A percentile compares a stretch with the other conserved stretches of the same genome.
Evolutionary conservation across 2,329 filamentous ascomycete species (phyloP).

Genomic region (Pyricularia sp.): DNA sequence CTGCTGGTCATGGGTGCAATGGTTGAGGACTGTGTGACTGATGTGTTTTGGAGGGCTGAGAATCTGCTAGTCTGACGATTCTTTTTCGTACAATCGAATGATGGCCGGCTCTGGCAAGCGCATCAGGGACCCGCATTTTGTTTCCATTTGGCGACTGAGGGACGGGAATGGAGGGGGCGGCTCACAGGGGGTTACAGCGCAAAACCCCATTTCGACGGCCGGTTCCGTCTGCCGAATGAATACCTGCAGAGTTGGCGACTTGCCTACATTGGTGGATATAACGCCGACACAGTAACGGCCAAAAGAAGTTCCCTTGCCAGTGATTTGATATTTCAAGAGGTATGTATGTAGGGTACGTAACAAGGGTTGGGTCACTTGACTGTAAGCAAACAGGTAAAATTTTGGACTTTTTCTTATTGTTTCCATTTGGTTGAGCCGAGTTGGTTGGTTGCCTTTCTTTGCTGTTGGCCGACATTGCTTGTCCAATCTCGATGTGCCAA

Average conservation of each 20-base stretch:
- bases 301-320: neutral
- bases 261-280: neutral
- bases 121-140: neutral
- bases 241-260: neutral
- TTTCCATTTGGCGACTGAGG: neutral
- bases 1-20: neutral
- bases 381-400: neutral
- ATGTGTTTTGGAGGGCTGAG: neutral
- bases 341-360: neutral
- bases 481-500: neutral
- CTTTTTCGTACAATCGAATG: constrained; percentile 1
- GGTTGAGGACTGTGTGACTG: neutral
- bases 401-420: neutral
- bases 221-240: neutral
- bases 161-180: neutral
- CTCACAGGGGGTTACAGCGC: neutral
- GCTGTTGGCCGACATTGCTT: neutral
- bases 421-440: neutral
- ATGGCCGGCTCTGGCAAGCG: neutral
- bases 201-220: neutral
- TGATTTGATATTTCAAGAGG: neutral
- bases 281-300: neutral
- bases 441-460: neutral
- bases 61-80: neutral
- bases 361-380: neutral